Evolutionary conservation across 495 filamentous ascomycete genomes (phyloP).

Genomic region (Recurvomyces mirabilis): DNA sequence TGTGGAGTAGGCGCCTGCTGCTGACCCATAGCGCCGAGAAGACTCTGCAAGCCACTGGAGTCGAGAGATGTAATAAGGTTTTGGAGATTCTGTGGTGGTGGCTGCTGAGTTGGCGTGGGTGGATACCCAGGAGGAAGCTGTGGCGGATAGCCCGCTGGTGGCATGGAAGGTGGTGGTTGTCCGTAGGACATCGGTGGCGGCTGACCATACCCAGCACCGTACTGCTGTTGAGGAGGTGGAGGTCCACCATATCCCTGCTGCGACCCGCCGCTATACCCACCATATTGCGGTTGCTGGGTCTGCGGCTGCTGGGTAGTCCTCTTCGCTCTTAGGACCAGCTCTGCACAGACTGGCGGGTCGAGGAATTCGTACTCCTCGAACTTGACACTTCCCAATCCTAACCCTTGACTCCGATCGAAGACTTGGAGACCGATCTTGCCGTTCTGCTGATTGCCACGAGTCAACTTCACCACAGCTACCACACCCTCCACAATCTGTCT

Average conservation of each 20-base stretch:
- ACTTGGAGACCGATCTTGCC: conserved; percentile 69
- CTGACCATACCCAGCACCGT: conserved; percentile 16
- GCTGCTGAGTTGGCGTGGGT: conserved; percentile 23
- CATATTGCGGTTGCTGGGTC: conserved; percentile 3
- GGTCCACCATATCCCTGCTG: conserved; percentile 23
- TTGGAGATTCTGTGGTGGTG: conserved; percentile 39
- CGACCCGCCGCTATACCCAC: conserved; percentile 30
- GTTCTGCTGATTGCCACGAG: conserved; percentile 50
- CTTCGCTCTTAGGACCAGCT: conserved; percentile 69
- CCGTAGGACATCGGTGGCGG: conserved; percentile 16
- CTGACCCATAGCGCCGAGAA: conserved; percentile 51
- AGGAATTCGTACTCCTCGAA: conserved; percentile 79
- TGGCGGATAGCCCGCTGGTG: conserved; percentile 5
- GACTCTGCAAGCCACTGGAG: conserved; percentile 56
- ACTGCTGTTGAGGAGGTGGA: conserved; percentile 10
- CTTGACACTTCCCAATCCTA: conserved; percentile 50
- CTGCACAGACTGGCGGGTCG: conserved; percentile 62
- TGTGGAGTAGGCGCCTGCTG: conserved; percentile 9
- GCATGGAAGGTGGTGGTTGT: conserved; percentile 18
- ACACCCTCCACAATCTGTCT: conserved; percentile 85
- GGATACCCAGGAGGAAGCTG: conserved; percentile 10
- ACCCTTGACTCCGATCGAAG: conserved; percentile 69
- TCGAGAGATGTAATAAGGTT: conserved; percentile 55
- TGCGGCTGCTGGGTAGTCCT: conserved; percentile 32
- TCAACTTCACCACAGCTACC: conserved; percentile 67